phyloP scores from a whole-genome alignment of 208 protist genomes.

The Crithidia expoeki region DNA sequence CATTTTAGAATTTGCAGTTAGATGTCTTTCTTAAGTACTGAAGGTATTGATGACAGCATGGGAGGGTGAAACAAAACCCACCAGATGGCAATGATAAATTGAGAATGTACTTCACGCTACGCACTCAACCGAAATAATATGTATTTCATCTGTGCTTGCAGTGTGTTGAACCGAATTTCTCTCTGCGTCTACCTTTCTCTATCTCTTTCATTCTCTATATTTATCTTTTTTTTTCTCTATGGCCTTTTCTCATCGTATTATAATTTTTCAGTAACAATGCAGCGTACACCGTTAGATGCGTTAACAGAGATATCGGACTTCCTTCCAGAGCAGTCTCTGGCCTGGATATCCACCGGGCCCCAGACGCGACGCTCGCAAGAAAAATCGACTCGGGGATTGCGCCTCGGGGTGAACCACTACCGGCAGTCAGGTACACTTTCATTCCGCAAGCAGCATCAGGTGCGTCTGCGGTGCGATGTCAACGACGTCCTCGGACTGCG shows the following conservation, averaged over 20 bases:
- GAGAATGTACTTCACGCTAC: no score
- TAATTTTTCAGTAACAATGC: background rate
- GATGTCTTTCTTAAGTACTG: no score
- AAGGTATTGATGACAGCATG: no score
- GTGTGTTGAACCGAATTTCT: no score
- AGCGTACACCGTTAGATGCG: background rate
- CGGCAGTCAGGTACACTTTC: background rate
- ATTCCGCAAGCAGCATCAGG: background rate
- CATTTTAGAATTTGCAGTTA: no score
- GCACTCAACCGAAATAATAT: no score
- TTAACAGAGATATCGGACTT: constrained; percentile 14
- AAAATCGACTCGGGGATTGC: constrained; percentile 7
- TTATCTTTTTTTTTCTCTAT: background rate
- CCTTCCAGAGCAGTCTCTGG: constrained; percentile 4
- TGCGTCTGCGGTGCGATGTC: constrained; percentile 22
- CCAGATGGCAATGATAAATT: no score
- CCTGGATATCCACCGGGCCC: constrained; percentile 17
- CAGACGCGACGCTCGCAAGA: constrained; percentile 12
- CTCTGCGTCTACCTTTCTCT: no score
- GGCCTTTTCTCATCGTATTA: background rate
- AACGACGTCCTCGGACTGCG: constrained; percentile 14
- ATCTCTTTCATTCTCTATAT: background rate
- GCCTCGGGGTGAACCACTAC: constrained; percentile 23
- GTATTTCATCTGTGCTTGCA: no score
- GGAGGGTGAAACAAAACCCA: no score